These are phyloP conservation scores for Nothophaeocryptopus gaeumannii DNA, from an alignment of 2,329 filamentous ascomycete species.

Conservation along the genomic window DNA sequence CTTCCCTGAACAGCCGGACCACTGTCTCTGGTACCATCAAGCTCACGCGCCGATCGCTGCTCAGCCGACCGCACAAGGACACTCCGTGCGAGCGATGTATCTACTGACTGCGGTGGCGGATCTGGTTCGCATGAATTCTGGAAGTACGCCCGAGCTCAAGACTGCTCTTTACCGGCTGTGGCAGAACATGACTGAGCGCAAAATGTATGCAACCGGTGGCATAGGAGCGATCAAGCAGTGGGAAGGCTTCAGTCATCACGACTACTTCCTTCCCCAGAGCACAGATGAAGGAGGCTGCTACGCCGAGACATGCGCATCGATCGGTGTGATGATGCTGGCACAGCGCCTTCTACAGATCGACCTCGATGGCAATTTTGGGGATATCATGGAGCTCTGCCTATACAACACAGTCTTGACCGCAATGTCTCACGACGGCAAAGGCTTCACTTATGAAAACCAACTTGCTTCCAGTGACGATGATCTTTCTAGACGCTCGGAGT, in stretches of 20 bases:
- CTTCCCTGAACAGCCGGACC: constrained; percentile 40
- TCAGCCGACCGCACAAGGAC: constrained; percentile 57
- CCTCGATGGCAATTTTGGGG: constrained; percentile 53
- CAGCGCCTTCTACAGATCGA: constrained; percentile 55
- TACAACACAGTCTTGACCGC: constrained; percentile 61
- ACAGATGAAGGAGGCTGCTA: constrained; percentile 63
- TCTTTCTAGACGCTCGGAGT: constrained; percentile 51
- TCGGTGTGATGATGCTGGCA: constrained; percentile 60
- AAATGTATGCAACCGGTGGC: constrained; percentile 63
- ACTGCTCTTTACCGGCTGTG: constrained; percentile 51
- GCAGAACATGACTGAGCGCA: constrained; percentile 59
- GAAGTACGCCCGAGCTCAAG: constrained; percentile 34
- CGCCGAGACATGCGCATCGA: constrained; percentile 60
- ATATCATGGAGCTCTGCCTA: constrained; percentile 60
- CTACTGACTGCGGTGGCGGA: constrained; percentile 59
- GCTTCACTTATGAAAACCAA: constrained; percentile 63
- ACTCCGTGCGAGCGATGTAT: constrained; percentile 61
- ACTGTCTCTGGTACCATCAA: constrained; percentile 53
- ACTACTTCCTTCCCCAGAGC: constrained; percentile 58
- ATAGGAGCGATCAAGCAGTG: constrained; percentile 58
- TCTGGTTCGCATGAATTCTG: constrained; percentile 44
- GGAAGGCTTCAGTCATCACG: constrained; percentile 57
- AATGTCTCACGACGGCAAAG: constrained; percentile 55
- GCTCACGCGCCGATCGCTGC: constrained; percentile 55
- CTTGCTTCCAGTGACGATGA: constrained; percentile 54